Evolutionary conservation across 2,329 filamentous ascomycete genomes (phyloP), one percentile per base, ranked within the genome.

Genomic region (Dissoconium aciculare): DNA sequence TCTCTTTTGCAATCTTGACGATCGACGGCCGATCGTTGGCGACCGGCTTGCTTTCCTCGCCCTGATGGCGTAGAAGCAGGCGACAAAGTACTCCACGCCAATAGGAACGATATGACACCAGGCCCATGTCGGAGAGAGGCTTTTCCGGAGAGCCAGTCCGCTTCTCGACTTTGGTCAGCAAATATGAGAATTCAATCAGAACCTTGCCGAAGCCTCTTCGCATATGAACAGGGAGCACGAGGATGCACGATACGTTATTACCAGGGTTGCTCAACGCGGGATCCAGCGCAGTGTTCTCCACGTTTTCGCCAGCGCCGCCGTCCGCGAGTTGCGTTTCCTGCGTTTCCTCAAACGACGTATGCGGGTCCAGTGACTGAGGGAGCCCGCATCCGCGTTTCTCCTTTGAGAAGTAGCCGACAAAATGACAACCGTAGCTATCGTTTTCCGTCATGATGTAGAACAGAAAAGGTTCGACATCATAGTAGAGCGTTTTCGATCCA

Each of bases 371-470:
- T 38, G 84, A 92, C 55, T 82, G 87, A 2, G 83, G 78, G 19
- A 41, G 35, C 3, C 46, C 45, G 26, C 46, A 47, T 8, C 51
- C 51, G 26, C 91, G 70, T 59, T 98, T 98, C 59, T 98, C 89
- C 54, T 98, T 98, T 30, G 89, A 95, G 49, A 98, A 98, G 52
- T 98, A 98, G n/a, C 89, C 89, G 15, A 95, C 87, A 44, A 98
- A 89, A 52, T 94, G 89, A 51, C 89, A 94, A 11, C 87, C 87
- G 11, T 78, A 71, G 33, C 89, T 78, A 49, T 94, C 81, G 45
- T 85, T 87, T 46, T 93, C 89, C 42, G 84, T 92, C 60, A 95
- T 81, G 45, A 94, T 85, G 53, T 95, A 95, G 60, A 95, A 95
- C 5, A 95, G 58, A 53, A 95, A 95, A 0, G 87, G 89, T 44